Percentiles rank a stretch among this genome's conserved stretches.
Evolutionary conservation across 2,329 filamentous ascomycete species (phyloP).

Genomic region (Cadophora sp.): DNA sequence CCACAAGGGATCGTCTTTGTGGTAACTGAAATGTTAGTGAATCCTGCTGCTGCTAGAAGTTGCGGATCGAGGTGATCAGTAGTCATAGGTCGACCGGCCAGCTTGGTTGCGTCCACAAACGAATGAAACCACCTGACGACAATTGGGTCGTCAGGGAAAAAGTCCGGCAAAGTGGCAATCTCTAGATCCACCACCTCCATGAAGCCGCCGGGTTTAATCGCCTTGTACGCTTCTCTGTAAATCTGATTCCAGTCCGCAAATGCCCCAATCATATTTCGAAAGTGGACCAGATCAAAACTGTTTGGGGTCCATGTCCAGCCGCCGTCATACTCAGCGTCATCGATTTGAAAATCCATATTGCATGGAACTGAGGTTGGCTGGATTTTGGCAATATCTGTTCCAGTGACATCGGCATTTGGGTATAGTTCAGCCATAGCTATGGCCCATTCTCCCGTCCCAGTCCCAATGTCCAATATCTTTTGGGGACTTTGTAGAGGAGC

Average conservation of each 20-base stretch:
- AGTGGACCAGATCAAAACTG: conserved; percentile 66
- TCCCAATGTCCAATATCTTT: conserved; percentile 54
- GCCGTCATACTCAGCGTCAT: conserved; percentile 57
- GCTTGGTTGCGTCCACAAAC: conserved; percentile 31
- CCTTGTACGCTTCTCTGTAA: conserved; percentile 56
- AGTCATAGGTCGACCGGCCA: conserved; percentile 33
- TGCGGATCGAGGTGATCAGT: conserved; percentile 36
- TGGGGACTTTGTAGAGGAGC: conserved; percentile 48
- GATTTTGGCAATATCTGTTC: conserved; percentile 65
- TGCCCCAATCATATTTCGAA: conserved; percentile 62
- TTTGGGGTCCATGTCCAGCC: conserved; percentile 57
- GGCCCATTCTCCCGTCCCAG: conserved; percentile 68
- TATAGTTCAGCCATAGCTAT: conserved; percentile 63
- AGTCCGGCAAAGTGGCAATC: conserved; percentile 29
- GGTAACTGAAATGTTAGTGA: conserved; percentile 49
- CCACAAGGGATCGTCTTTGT: conserved; percentile 41
- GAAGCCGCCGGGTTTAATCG: conserved; percentile 43
- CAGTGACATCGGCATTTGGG: conserved; percentile 58
- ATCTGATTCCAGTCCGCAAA: conserved; percentile 63
- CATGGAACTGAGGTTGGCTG: conserved; percentile 63
- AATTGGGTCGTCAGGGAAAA: conserved; percentile 30
- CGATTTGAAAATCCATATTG: conserved; percentile 70
- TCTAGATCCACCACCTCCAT: conserved; percentile 44
- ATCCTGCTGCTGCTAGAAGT: conserved; percentile 47
- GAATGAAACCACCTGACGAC: conserved; percentile 24